Base-by-base conservation (phyloP, 352 stramenopile species). In the Globisporangium lucens region DNA sequence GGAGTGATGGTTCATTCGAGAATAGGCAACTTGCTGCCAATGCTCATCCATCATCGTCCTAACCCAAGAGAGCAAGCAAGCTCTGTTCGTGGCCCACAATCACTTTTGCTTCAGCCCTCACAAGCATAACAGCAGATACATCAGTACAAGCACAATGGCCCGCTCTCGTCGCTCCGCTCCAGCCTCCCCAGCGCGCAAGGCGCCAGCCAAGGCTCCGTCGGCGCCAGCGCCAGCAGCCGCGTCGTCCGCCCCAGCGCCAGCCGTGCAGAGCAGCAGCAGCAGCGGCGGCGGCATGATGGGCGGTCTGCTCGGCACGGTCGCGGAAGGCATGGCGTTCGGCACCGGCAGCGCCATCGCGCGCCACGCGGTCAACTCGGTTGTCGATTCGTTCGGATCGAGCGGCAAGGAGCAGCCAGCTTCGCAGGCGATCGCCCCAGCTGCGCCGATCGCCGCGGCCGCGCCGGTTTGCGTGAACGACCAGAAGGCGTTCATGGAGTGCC, bases 261-360 rank as follows among this genome's bases (percentile, higher is more conserved):
- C 74, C 17, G 76, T 68, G 68, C 79, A 47, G 71, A 57, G 59
- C 68, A 43, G 36, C 36, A 68, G 66, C 49, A 79, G 63, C 36
- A 68, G 66, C 49, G 78, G 63, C 46, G 61, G 83, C 17, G 84
- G 80, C 33, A 97, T 98, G 82, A 90, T 98, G 59, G 83, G 88
- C 27, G 95, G 95, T 17, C 92, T 99, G 63, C 80, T 97, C 57
- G 94, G 90, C 65, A 98, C 95, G 20, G 97, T 99, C 72, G 94
- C 89, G 0, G 93, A 99, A 70, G 96, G 97, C 64, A 98, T 99
- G 84, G 96, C 96, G 6, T 99, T 98, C 75, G 97, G 97, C 71
- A 98, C 94, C 15, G 97, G 96, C 73, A 98, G 87, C 30, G 93
- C 96, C 43, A 97, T 99, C 71, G 97, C 96, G 30, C 96, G 98